Evolutionary conservation across 1,139 yeast species (phyloP), one percentile per base, ranked within the genome.

Genomic region (Debaryomyces fabryi): DNA sequence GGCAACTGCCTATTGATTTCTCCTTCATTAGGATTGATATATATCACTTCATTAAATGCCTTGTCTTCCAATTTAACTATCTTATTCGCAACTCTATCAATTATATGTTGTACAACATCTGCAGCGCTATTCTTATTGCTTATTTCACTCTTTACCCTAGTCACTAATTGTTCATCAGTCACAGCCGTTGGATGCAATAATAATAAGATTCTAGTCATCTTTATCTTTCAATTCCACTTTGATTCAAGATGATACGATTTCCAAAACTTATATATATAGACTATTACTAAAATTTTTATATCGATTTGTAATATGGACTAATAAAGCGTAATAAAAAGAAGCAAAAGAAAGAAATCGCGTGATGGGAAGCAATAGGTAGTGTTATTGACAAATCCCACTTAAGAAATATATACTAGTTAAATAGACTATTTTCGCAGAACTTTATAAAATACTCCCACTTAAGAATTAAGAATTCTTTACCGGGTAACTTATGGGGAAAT

Each of bases 111-210:
- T 38, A 75, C 74, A 21, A 81, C 58, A n/a, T 54, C 57, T 15
- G 50, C 21, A 62, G 60, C 36, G 66, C 62, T 44, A 30, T 62
- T 58, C 12, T 54, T 45, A 33, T 53, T 40, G 16, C 50, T 33
- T 20, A 53, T 64, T 47, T 50, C 56, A 36, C 42, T 50, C 56
- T 81, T 79, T 42, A 70, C 63, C 2, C 57, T 46, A 41, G 71
- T 77, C 21, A 85, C 82, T 36, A 65, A 52, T 20, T 67, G 71
- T 32, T 84, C 85, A 39, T 82, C 78, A 0, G 88, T 81, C 5
- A 88, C 91, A 46, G 83, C 79, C 5, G 88, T 83, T 10, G 95
- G 93, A 58, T 87, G 92, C 45, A 88, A 75, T 47, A 88, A 72
- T 39, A 87, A 69, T 46, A 86, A 66, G 27, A 74, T 69, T 37